Conservation (phyloP, 441 rosid species). For the Omphalea diandra region DNA sequence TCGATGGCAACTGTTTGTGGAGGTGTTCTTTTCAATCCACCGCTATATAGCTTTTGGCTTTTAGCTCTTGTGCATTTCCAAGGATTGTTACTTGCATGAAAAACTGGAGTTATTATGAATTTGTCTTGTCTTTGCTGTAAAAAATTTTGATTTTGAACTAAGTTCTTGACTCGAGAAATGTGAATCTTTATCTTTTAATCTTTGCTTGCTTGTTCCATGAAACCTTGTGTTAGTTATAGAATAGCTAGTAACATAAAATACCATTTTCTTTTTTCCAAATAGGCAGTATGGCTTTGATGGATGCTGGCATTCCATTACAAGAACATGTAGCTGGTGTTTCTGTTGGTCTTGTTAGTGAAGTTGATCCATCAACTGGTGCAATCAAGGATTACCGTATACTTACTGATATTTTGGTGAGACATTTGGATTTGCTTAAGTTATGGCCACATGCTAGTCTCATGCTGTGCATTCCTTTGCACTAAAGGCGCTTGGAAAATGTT, state of each 20-base stretch:
- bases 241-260: slow-evolving; percentile 19
- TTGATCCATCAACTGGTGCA: slow-evolving; percentile 72
- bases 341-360: slow-evolving; percentile 87
- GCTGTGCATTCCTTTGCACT: slow-evolving; percentile 2
- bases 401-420: slow-evolving; percentile 89
- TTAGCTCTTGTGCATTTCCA: not conserved
- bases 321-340: slow-evolving; percentile 98
- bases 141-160: slow-evolving; percentile 1
- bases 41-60: not conserved
- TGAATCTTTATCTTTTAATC: not conserved
- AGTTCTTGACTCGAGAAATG: not conserved
- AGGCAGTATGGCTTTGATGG: slow-evolving; percentile 99
- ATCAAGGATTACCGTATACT: slow-evolving; percentile 79
- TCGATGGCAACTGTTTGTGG: slow-evolving; percentile 99
- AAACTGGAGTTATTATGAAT: not conserved
- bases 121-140: not conserved
- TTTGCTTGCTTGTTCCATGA: not conserved
- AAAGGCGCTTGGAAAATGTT: slow-evolving; percentile 7
- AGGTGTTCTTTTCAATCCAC: slow-evolving; percentile 44
- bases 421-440: slow-evolving; percentile 20
- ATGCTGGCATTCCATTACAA: slow-evolving; percentile 84
- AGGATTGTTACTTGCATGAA: slow-evolving; percentile 3
- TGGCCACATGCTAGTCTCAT: slow-evolving; percentile 10
- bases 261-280: slow-evolving; percentile 18
- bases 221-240: slow-evolving; percentile 6